These are phyloP conservation scores for Triticum urartu DNA, from an alignment of 176 grass and related monocot species.

Conservation along the genomic window DNA sequence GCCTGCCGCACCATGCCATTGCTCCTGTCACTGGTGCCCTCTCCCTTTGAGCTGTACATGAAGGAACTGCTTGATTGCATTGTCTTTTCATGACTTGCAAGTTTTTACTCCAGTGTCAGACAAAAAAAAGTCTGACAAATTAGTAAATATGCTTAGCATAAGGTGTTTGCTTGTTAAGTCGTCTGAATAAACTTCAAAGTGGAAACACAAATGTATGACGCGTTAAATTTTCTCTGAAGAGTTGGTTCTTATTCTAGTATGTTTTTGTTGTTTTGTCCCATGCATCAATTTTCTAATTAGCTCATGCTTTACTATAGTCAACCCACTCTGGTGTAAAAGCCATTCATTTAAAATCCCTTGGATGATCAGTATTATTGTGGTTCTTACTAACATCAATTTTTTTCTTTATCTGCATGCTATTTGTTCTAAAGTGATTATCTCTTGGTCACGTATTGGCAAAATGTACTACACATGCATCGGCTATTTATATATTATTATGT, in stretches of 20 bases:
- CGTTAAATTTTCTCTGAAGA: constrained; percentile 2
- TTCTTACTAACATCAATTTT: background rate
- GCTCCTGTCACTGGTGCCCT: background rate
- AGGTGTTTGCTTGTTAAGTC: background rate
- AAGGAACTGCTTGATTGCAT: background rate
- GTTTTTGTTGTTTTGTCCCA: background rate
- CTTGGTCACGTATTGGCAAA: background rate
- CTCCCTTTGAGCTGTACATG: background rate
- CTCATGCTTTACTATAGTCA: background rate
- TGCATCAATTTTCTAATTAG: background rate
- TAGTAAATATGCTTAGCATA: background rate
- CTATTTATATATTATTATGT: background rate
- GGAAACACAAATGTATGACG: background rate
- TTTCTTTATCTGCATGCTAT: constrained; percentile 12
- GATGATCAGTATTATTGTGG: background rate
- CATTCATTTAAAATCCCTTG: background rate
- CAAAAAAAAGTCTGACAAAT: background rate
- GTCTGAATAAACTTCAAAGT: background rate
- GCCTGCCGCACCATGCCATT: background rate
- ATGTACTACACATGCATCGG: background rate
- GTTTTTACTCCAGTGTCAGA: background rate
- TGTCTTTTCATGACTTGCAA: background rate
- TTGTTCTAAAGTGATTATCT: constrained; percentile 1
- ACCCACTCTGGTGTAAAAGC: background rate
- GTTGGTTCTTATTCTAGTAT: background rate